These are phyloP conservation scores for Erigeron philadelphicus DNA, from an alignment of 140 eudicot genomes.

Conservation along the genomic window DNA sequence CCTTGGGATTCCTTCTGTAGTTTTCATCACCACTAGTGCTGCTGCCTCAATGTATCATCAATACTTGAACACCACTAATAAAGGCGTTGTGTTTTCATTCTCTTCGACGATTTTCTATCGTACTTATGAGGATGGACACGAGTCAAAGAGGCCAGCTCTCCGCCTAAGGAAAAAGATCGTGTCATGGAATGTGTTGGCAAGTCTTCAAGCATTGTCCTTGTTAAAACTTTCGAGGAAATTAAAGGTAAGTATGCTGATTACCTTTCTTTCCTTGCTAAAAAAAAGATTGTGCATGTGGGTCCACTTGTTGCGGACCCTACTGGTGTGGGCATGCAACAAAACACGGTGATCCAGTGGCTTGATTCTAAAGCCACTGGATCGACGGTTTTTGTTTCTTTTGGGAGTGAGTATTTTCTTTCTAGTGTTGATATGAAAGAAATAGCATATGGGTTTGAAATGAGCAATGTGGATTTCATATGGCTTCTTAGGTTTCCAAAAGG, in stretches of 20 bases:
- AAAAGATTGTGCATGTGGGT: slow-evolving; percentile 24
- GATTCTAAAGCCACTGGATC: slow-evolving; percentile 19
- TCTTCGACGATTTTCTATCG: slow-evolving; percentile 8
- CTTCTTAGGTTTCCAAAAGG: slow-evolving; percentile 38
- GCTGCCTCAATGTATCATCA: slow-evolving; percentile 10
- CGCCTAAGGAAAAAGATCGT: neutral
- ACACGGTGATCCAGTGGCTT: slow-evolving; percentile 29
- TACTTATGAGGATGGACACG: neutral
- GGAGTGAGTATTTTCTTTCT: slow-evolving; percentile 38
- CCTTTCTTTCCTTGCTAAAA: neutral
- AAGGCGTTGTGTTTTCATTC: slow-evolving; percentile 14
- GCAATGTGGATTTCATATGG: slow-evolving; percentile 37
- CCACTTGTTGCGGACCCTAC: slow-evolving; percentile 25
- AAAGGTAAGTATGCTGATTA: slow-evolving; percentile 30
- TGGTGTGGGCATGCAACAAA: neutral
- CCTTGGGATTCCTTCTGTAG: slow-evolving; percentile 11
- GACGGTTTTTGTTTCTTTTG: slow-evolving; percentile 35
- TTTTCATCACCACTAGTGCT: slow-evolving; percentile 25
- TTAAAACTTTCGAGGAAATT: slow-evolving; percentile 19
- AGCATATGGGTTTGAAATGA: slow-evolving; percentile 36
- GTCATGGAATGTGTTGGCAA: slow-evolving; percentile 7
- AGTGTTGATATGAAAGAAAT: slow-evolving; percentile 28
- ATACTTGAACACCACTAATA: neutral
- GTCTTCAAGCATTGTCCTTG: slow-evolving; percentile 22
- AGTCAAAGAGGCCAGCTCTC: neutral